Base-by-base conservation (phyloP, 1,284 basidiomycete species). In the Cutaneotrichosporon cutaneum region DNA sequence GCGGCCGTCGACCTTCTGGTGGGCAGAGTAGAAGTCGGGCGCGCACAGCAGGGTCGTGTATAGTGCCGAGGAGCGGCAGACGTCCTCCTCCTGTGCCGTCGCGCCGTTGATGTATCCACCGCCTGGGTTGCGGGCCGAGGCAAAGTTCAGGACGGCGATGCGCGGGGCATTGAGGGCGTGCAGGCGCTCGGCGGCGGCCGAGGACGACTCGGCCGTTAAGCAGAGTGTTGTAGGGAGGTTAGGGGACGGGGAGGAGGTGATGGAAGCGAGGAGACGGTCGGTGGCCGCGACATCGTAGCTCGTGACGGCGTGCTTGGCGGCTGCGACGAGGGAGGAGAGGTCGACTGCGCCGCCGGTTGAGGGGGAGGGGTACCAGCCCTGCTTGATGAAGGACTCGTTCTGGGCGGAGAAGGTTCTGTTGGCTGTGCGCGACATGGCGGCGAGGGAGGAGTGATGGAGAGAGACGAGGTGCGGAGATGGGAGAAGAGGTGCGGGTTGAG, bases 31-130 rank as follows among this genome's bases (percentile, higher is more conserved):
- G 27, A 54, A 61, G 35, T 56, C 56, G 2, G 39, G 42, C 9
- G 58, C 59, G 14, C 24, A 9, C 4, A 52, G 33, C 21, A 66
- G 61, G 6, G 54, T 50, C 0, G 54, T 56, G 61, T 63, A 61
- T n/a, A 66, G 59, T 27, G 59, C 64, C 22, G 61, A 60, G 39
- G 27, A 33, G 30, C 64, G 58, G 56, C 64, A 66, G 22, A 66
- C 18, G 48, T 66, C 64, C 22, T 66, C 64, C 54, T 66, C 64
- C 50, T 66, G 64, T 36, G 64, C 64, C 10, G 21, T 30, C 10
- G 64, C 64, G 30, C 64, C 64, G 2, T 39, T 42, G 6, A 66
- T 56, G 56, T 66, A 66, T 14, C 64, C 64, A 4, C 64, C 64
- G 32, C 64, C 64, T 7, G 61, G 61, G 24, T 63, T 57, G 14